phyloP scores from a whole-genome alignment of 2,329 filamentous ascomycete genomes.

The Domatiomyces globalis region DNA sequence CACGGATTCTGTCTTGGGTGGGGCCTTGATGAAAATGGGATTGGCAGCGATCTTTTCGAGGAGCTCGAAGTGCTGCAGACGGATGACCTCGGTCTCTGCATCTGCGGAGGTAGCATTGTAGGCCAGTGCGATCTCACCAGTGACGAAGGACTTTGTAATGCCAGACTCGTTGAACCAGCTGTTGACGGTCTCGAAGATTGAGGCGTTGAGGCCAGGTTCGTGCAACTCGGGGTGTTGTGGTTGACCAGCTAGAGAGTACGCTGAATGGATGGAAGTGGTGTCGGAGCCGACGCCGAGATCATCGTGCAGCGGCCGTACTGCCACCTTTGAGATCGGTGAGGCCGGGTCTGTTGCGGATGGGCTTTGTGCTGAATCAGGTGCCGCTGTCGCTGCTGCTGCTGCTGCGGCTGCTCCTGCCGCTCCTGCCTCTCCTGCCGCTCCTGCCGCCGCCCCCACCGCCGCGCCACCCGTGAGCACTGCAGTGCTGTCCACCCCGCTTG shows the following conservation, averaged over 20 bases:
- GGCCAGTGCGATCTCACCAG: constrained; percentile 77
- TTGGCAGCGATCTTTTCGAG: constrained; percentile 91
- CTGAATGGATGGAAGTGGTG: constrained; percentile 80
- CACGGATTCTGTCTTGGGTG: constrained; percentile 4
- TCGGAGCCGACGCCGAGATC: constrained; percentile 60
- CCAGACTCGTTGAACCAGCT: constrained; percentile 64
- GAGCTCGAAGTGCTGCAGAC: constrained; percentile 73
- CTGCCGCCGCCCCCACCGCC: too few relatives aligned
- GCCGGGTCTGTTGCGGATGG: constrained; percentile 21
- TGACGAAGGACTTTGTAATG: constrained; percentile 57
- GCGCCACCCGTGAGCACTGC: not conserved
- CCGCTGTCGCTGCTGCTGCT: constrained; percentile 11
- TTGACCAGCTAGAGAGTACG: constrained; percentile 54
- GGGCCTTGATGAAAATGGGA: constrained; percentile 61
- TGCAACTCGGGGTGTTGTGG: constrained; percentile 69
- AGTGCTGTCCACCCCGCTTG: constrained; percentile 26
- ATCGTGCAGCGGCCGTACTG: constrained; percentile 40
- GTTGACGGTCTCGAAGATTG: constrained; percentile 82
- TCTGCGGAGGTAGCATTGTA: constrained; percentile 48
- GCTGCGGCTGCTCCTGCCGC: constrained; percentile 11
- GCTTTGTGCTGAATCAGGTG: constrained; percentile 20
- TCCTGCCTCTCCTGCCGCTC: constrained; percentile 14
- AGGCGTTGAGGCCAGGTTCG: constrained; percentile 67
- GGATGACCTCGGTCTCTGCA: constrained; percentile 48
- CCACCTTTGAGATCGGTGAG: constrained; percentile 20